A percentile compares a stretch with the other conserved stretches of the same genome.
These are phyloP conservation scores for Teunomyces atbi DNA, from an alignment of 805 yeast genomes.

Conservation along the genomic window DNA sequence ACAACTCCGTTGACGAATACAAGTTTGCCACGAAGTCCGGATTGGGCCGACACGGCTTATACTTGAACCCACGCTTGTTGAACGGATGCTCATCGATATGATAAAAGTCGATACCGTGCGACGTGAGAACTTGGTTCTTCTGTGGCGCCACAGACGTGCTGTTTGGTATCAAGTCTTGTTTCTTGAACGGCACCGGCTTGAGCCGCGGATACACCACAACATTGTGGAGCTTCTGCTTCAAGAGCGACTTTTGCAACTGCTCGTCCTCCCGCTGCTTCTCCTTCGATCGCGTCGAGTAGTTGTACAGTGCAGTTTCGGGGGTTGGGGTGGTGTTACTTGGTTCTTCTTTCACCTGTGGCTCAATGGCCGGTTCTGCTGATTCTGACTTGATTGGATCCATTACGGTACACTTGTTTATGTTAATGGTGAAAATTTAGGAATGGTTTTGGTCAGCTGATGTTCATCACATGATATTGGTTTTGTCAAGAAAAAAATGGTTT, in stretches of 20 bases:
- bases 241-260: constrained; percentile 15
- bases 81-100: constrained; percentile 75
- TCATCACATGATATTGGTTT: not conserved
- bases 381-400: not conserved
- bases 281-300: constrained; percentile 26
- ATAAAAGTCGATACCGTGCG: constrained; percentile 29
- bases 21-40: constrained; percentile 54
- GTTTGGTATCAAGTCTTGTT: constrained; percentile 8
- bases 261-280: constrained; percentile 18
- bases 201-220: constrained; percentile 34
- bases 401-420: not conserved
- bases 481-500: not conserved
- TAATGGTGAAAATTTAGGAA: not conserved
- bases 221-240: constrained; percentile 27
- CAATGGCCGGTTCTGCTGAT: constrained; percentile 12
- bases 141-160: constrained; percentile 10
- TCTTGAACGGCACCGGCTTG: constrained; percentile 33
- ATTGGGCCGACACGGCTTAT: constrained; percentile 74
- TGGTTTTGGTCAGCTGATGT: not conserved
- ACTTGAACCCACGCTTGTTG: constrained; percentile 78
- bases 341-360: constrained; percentile 17
- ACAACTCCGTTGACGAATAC: constrained; percentile 71
- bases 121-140: constrained; percentile 11
- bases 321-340: not conserved
- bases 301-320: constrained; percentile 10